Percentiles rank a stretch among this genome's conserved stretches.
Conservation (phyloP, 2,329 filamentous ascomycete species). For the Colletotrichum sp. region DNA sequence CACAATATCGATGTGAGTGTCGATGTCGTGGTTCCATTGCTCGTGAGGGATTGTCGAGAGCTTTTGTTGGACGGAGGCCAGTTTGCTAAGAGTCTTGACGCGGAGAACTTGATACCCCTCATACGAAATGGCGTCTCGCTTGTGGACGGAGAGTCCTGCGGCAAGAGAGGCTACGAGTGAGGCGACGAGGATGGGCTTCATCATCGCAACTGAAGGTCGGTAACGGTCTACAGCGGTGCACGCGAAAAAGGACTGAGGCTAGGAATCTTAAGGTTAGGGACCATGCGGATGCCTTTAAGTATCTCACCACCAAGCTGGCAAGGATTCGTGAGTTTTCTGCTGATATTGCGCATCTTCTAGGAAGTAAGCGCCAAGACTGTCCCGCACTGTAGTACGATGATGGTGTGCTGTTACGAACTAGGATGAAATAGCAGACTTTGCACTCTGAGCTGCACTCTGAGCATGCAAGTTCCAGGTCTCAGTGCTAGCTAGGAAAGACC, state of each 20-base stretch:
- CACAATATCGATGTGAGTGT: conserved; percentile 28
- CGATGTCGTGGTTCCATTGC: conserved; percentile 28
- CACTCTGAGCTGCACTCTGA: not conserved
- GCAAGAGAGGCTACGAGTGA: not conserved
- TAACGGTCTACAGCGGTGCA: not conserved
- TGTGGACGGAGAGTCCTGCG: not conserved
- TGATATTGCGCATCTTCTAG: not conserved
- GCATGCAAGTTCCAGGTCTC: not conserved
- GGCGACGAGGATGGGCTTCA: not conserved
- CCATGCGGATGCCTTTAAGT: not conserved
- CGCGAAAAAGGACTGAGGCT: not conserved
- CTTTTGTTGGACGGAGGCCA: conserved; percentile 18
- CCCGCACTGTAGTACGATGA: not conserved
- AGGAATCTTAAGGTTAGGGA: too few relatives aligned
- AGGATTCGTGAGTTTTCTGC: too few relatives aligned
- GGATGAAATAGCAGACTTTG: not conserved
- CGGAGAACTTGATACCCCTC: conserved; percentile 51
- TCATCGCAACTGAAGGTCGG: not conserved
- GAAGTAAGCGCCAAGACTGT: not conserved
- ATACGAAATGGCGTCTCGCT: conserved; percentile 36
- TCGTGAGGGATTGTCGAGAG: conserved; percentile 27
- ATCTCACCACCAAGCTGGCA: not conserved
- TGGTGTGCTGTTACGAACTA: not conserved
- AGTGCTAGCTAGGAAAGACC: not conserved
- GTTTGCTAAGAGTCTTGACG: conserved; percentile 23